Base-by-base conservation (phyloP, 495 filamentous ascomycete genomes). In the Hypomontagnella submonticulosa region DNA sequence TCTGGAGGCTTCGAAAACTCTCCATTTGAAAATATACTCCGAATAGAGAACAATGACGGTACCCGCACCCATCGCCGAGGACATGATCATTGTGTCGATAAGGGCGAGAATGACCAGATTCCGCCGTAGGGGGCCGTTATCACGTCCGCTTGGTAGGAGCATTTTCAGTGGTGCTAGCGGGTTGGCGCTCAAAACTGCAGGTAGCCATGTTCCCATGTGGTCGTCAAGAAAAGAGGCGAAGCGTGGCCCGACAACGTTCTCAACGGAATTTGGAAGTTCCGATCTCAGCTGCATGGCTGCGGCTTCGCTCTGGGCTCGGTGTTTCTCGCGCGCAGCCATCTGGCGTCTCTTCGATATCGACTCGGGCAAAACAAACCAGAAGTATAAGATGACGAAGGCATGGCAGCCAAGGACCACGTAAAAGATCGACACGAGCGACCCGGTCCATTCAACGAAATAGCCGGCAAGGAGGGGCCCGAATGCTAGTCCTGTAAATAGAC, bases 401-500 rank as follows among this genome's bases (percentile, higher is more conserved):
- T 97, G 92, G 47, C 86, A 85, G n/a, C 73, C 84, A 2, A 97
- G 71, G 0, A 89, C 86, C 27, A 89, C 78, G 71, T 92, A 95
- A 72, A 99, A 99, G 33, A 96, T 84, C 18, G 81, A 81, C 16
- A 96, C 66, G 10, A 92, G 76, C 3, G 83, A 80, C 0, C 87
- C 88, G 0, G 90, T 92, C 66, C 74, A 76, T 67, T 89, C 82
- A 44, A 97, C 86, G 33, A 98, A 68, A 60, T 89, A 86, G 6
- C 90, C 95, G 3, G 91, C 90, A 7, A 95, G 62, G 11, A 92
- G 79, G 1, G 95, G 95, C 0, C 95, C 95, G 10, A 90, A 61
- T 4, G 95, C 93, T 44, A 97, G 87, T 20, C 95, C 95, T 7
- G 85, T 82, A 70, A 97, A 99, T 12, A 99, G 80, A 67, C 88